Conservation (phyloP, 1,284 basidiomycete species). For the Microbotryum lychnidis-dioicae region DNA sequence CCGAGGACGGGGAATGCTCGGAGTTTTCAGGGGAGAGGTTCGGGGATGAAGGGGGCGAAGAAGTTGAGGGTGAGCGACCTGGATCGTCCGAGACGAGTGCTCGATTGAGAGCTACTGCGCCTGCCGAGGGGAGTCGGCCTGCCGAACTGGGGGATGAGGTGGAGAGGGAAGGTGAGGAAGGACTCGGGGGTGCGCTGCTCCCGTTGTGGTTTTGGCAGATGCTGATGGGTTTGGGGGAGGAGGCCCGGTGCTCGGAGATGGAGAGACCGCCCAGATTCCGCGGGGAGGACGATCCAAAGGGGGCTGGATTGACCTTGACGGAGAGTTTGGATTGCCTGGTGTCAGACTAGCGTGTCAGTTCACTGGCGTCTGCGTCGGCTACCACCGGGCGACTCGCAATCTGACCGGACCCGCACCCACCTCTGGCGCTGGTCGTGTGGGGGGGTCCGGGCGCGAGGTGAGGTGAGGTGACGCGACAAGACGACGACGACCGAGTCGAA, state of each 20-base stretch:
- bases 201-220: neutral
- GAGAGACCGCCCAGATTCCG: constrained; percentile 6
- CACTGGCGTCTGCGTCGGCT: too few species aligned
- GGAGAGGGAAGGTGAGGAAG: neutral
- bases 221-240: constrained; percentile 1
- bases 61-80: neutral
- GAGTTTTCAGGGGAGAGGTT: neutral
- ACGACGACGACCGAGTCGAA: neutral
- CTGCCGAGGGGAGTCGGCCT: neutral
- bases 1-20: constrained; percentile 3
- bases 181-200: neutral
- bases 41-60: neutral
- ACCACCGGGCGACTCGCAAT: too few species aligned
- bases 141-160: neutral
- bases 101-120: constrained; percentile 18
- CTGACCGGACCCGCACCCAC: too few species aligned
- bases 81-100: constrained; percentile 19
- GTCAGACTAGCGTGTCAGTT: neutral
- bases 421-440: too few species aligned
- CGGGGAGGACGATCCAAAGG: constrained; percentile 24
- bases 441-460: neutral
- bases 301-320: constrained; percentile 12
- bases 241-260: neutral
- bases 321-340: constrained; percentile 23
- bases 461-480: neutral